These are phyloP conservation scores for Amaranthus palmeri DNA, from an alignment of 148 eudicot species.

Conservation along the genomic window DNA sequence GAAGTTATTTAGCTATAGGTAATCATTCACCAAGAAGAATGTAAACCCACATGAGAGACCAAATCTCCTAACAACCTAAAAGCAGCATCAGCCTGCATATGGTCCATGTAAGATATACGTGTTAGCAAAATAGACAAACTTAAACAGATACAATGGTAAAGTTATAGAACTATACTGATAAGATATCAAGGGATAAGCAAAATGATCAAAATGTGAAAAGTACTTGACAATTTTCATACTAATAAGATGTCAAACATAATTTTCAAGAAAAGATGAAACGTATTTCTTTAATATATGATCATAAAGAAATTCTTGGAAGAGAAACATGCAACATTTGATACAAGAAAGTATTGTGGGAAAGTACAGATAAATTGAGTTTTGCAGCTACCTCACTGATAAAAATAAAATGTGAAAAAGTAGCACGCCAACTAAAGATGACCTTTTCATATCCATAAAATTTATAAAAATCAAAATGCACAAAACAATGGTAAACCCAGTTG, in stretches of 20 bases:
- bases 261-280: no score
- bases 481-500: no score
- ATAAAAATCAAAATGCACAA: no score
- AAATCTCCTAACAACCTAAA: constrained; percentile 67
- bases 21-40: neutral
- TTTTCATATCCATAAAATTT: no score
- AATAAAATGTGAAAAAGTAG: neutral
- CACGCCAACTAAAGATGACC: neutral
- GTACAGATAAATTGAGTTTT: no score
- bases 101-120: constrained; percentile 6
- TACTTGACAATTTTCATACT: no score
- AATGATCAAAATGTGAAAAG: no score
- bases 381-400: neutral
- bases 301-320: no score
- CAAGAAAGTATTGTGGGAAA: no score
- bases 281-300: no score
- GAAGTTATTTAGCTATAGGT: neutral
- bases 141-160: neutral
- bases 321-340: no score
- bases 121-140: neutral
- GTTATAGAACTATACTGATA: neutral
- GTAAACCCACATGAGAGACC: constrained; percentile 49
- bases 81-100: constrained; percentile 83
- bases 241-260: no score
- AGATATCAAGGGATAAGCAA: neutral